Base-by-base conservation (phyloP, 2,329 filamentous ascomycete species). In the Aspergillus pseudoviridinutans region DNA sequence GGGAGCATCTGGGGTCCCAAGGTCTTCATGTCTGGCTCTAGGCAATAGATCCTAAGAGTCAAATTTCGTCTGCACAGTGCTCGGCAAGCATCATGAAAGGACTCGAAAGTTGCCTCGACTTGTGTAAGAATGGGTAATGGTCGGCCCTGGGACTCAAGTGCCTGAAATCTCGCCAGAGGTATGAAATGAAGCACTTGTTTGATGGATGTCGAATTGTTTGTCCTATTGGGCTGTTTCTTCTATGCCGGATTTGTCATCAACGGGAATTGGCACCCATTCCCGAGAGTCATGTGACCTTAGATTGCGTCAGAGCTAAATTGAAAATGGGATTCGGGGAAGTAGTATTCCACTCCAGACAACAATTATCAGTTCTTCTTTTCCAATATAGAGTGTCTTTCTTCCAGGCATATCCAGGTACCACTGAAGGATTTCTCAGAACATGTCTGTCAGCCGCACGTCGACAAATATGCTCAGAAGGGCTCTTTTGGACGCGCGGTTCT, bases 391-490 rank as follows among this genome's bases (percentile, higher is more conserved):
- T 9, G 22, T 8, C 28, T 27, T 35, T 35, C 17, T 27, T 38
- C 20, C 29, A 53, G 24, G 24, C 32, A 49, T 50, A 50, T 47
- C 28, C 56, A 47, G 46, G 47, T 55, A 56, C 29, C 24, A 44
- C 41, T 49, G 28, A 55, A 44, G n/a, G 44, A 35, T n/a, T 53
- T 41, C 10, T 51, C 12, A 58, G 41, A 66, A 51, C 20, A 74
- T 75, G 72, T 69, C 71, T 58, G 46, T 71, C 49, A 71, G 66
- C 56, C 63, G 66, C 59, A 56, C 64, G 54, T 71, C 73, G n/a
- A 68, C 69, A 51, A 65, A 56, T 25, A 68, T 75, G 63, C 52
- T 74, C 20, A 68, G 66, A 7, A 69, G 68, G 29, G 65, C 70
- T 3, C 56, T 74, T 20, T 56, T 69, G 50, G 62, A 56, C 53